Percentiles rank a stretch among this genome's conserved stretches.
These are phyloP conservation scores for Arachnomyces sp. DNA, from an alignment of 2,329 filamentous ascomycete genomes.

Conservation along the genomic window DNA sequence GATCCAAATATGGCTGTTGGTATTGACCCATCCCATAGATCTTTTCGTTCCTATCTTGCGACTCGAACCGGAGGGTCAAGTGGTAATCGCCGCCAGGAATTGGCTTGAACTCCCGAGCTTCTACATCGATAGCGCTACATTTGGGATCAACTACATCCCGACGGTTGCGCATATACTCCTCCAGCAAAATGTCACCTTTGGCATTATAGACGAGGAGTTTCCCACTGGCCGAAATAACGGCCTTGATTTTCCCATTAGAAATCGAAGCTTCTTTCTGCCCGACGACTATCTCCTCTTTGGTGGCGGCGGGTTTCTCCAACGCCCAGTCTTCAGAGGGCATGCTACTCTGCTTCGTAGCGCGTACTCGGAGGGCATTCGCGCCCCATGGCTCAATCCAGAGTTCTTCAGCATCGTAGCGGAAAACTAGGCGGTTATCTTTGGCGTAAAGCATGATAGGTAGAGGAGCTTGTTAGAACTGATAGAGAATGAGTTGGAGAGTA, in stretches of 20 bases:
- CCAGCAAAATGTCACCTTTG: constrained; percentile 32
- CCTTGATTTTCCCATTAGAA: constrained; percentile 38
- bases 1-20: constrained; percentile 50
- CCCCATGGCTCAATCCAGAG: constrained; percentile 18
- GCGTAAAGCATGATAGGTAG: constrained; percentile 2
- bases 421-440: constrained; percentile 16
- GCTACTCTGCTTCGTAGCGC: constrained; percentile 13
- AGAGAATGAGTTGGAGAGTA: too few relatives aligned
- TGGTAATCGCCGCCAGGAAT: constrained; percentile 44
- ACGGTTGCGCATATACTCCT: constrained; percentile 42
- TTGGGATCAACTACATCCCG: constrained; percentile 45
- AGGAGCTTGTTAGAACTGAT: too few relatives aligned
- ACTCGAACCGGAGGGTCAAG: constrained; percentile 49
- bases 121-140: constrained; percentile 45
- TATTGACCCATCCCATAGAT: constrained; percentile 61
- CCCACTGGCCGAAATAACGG: constrained; percentile 33
- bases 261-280: constrained; percentile 14
- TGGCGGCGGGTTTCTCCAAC: neutral
- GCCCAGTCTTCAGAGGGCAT: constrained; percentile 16
- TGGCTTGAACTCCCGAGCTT: constrained; percentile 48
- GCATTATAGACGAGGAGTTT: constrained; percentile 38
- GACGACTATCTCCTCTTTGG: neutral
- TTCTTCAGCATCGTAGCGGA: constrained; percentile 14
- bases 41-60: constrained; percentile 43
- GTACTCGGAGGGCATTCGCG: constrained; percentile 16